phyloP scores from a whole-genome alignment of 495 filamentous ascomycete genomes.

The Halenospora varia region DNA sequence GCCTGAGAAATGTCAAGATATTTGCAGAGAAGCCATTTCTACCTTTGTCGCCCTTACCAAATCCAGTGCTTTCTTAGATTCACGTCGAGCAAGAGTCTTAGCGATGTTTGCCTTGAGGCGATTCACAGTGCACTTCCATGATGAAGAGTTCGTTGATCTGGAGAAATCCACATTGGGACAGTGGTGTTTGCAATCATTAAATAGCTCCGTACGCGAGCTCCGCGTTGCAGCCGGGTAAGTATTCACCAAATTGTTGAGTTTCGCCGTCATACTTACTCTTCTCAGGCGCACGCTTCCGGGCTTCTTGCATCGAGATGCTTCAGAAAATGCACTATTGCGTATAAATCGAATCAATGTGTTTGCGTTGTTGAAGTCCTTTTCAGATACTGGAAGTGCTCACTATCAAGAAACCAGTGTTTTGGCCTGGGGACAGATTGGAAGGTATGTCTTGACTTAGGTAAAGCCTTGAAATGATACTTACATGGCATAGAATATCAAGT shows the following conservation, averaged over 20 bases:
- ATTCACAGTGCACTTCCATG: slow-evolving; percentile 58
- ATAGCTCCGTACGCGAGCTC: slow-evolving; percentile 80
- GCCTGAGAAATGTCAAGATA: slow-evolving; percentile 30
- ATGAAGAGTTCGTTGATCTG: slow-evolving; percentile 57
- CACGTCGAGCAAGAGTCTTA: slow-evolving; percentile 58
- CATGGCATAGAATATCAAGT: slow-evolving; percentile 44
- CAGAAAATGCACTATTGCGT: slow-evolving; percentile 37
- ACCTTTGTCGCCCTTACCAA: slow-evolving; percentile 55
- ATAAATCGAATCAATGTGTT: slow-evolving; percentile 67
- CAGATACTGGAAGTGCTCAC: slow-evolving; percentile 56
- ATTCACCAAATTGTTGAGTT: slow-evolving; percentile 17
- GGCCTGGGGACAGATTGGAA: slow-evolving; percentile 72
- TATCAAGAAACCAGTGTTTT: slow-evolving; percentile 81
- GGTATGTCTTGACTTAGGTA: slow-evolving; percentile 23
- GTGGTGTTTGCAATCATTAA: slow-evolving; percentile 74
- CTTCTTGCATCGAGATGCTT: slow-evolving; percentile 55
- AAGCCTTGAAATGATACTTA: slow-evolving; percentile 9
- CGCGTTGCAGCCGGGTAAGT: slow-evolving; percentile 64
- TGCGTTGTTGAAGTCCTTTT: slow-evolving; percentile 64
- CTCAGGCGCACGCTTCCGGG: slow-evolving; percentile 53
- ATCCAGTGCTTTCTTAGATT: slow-evolving; percentile 52
- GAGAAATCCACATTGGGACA: slow-evolving; percentile 62
- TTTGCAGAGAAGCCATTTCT: slow-evolving; percentile 36
- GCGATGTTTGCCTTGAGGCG: slow-evolving; percentile 70
- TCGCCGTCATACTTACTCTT: slow-evolving; percentile 28